These are phyloP conservation scores for Mallotus nudiflorus DNA, from an alignment of 345 rosid genomes.

Conservation along the genomic window DNA sequence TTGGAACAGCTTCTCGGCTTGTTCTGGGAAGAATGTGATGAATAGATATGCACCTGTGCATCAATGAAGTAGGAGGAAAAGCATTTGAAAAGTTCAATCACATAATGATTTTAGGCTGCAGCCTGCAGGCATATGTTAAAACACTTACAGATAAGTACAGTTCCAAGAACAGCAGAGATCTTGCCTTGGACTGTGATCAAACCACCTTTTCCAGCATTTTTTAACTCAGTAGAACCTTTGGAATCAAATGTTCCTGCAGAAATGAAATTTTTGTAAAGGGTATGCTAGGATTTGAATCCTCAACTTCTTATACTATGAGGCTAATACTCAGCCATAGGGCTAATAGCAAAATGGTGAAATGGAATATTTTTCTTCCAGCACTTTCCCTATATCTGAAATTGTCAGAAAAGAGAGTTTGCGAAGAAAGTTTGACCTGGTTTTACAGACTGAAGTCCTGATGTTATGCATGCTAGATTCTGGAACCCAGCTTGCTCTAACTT, in stretches of 20 bases:
- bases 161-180: slow-evolving; percentile 90
- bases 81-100: not conserved
- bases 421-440: slow-evolving; percentile 61
- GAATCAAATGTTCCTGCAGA: slow-evolving; percentile 74
- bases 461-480: slow-evolving; percentile 67
- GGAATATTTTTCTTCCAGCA: not conserved
- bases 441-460: slow-evolving; percentile 83
- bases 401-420: not conserved
- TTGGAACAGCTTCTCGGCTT: slow-evolving; percentile 72
- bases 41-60: slow-evolving; percentile 83
- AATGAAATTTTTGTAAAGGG: no score
- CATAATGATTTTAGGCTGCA: no score
- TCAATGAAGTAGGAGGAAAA: not conserved
- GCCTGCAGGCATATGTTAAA: not conserved
- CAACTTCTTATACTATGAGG: not conserved
- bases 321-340: not conserved
- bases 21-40: slow-evolving; percentile 83
- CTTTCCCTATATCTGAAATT: not conserved
- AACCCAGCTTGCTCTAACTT: slow-evolving; percentile 77
- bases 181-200: slow-evolving; percentile 83
- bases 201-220: slow-evolving; percentile 92
- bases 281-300: no score
- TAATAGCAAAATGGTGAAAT: no score
- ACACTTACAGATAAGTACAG: slow-evolving; percentile 84
- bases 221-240: slow-evolving; percentile 64